Evolutionary conservation across 2,329 filamentous ascomycete genomes (phyloP), one percentile per base, ranked within the genome.

Genomic region (Fusarium avenaceum): DNA sequence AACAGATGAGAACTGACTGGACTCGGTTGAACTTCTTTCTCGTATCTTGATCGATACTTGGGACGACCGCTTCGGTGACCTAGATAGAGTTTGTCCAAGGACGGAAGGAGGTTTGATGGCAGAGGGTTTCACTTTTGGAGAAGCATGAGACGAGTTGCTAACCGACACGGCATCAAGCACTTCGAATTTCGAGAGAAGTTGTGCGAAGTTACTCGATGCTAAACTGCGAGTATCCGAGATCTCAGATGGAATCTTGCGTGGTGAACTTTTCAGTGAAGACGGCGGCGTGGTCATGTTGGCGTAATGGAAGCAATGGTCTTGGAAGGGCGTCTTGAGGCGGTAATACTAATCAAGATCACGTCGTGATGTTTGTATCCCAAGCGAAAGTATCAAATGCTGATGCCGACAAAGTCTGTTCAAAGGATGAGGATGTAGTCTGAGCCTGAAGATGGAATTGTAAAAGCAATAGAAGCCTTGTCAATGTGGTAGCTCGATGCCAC

Each of bases 171-270:
- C 67, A 47, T 78, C 76, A 5, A 77, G 66, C n/a, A 65, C 62
- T 63, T 80, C 78, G 38, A 79, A 80, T 42, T 76, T 79, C n/a
- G 76, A 77, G 1, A 80, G 72, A 17, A 80, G 74, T 28, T 76
- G 73, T 35, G 78, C 74, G 24, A 80, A 59, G 13, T 55, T 70
- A 14, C 65, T 63, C 4, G 56, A 46, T 20, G 49, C 20, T 20
- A 58, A 47, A 20, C 53, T 51, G 14, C 42, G 67, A 24, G 47
- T 28, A 2, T 46, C 60, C 35, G 53, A 57, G 22, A 35, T 43
- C 17, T 66, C 47, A 14, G 52, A 54, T n/a, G 50, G 51, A 22
- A 55, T 54, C 17, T 62, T 67, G 30, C 50, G 57, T 6, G 64
- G 57, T 15, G 63, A 55, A n/a, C 46, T 28, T 35, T 43, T 45